Evolutionary conservation across 225 moss, liverwort and hornwort genomes (phyloP).

Genomic region (Thuidium tamariscinum): DNA sequence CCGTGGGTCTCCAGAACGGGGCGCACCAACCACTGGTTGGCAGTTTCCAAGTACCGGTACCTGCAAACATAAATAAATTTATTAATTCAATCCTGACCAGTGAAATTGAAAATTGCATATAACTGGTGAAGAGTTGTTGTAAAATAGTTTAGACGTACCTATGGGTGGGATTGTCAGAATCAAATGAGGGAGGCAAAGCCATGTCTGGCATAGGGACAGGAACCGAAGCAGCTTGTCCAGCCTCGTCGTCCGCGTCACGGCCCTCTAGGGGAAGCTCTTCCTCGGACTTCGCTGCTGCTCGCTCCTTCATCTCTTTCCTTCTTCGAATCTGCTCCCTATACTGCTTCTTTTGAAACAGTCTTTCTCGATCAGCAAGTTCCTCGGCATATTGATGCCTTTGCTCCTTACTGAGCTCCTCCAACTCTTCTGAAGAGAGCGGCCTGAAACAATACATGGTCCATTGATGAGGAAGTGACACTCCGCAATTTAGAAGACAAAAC

Average conservation of each 20-base stretch:
- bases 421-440: constrained; percentile 29
- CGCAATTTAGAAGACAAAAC: neutral
- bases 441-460: neutral
- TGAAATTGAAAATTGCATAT: neutral
- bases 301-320: constrained; percentile 36
- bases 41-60: constrained; percentile 46
- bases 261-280: constrained; percentile 21
- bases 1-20: constrained; percentile 56
- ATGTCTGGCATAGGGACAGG: constrained; percentile 49
- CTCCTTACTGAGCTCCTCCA: constrained; percentile 37
- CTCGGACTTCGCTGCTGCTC: constrained; percentile 12
- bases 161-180: constrained; percentile 38
- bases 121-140: neutral
- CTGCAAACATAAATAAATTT: neutral
- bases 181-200: constrained; percentile 43
- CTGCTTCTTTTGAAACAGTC: constrained; percentile 47
- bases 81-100: neutral
- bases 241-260: constrained; percentile 29
- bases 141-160: constrained; percentile 1
- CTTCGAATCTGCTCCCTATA: constrained; percentile 28
- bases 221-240: constrained; percentile 38
- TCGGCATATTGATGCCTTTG: constrained; percentile 31
- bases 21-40: constrained; percentile 46
- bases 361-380: constrained; percentile 43
- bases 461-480: neutral